Evolutionary conservation across 768 basidiomycete genomes (phyloP).

Genomic region (Macrolepiota albuminosa): DNA sequence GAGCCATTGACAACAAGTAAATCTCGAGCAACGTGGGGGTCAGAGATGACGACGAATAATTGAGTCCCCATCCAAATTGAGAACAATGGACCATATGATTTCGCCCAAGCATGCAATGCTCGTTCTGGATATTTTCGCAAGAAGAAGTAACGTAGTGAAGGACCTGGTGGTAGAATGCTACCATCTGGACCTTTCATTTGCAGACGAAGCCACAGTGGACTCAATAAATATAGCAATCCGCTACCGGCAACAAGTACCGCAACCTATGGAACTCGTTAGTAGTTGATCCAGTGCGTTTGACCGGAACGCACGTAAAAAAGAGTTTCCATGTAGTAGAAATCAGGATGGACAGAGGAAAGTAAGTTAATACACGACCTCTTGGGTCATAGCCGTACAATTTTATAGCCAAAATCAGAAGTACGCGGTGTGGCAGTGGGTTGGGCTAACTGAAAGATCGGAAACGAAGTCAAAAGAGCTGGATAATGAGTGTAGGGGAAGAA

Average conservation of each 20-base stretch:
- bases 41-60: constrained; percentile 31
- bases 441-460: no score
- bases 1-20: constrained; percentile 31
- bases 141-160: constrained; percentile 24
- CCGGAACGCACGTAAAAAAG: background rate
- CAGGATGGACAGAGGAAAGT: background rate
- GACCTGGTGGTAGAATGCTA: constrained; percentile 22
- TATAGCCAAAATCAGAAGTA: no score
- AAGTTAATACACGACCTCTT: background rate
- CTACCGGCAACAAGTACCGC: background rate
- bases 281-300: background rate
- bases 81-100: constrained; percentile 27
- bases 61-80: constrained; percentile 35
- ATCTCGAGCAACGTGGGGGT: constrained; percentile 28
- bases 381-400: no score
- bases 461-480: no score
- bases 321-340: background rate
- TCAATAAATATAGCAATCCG: background rate
- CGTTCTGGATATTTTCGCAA: constrained; percentile 30
- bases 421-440: no score
- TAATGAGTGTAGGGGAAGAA: no score
- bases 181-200: constrained; percentile 17
- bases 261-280: background rate
- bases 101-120: constrained; percentile 27
- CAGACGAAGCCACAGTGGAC: constrained; percentile 14